Conservation (phyloP, 495 filamentous ascomycete genomes). For the Penicillium simplicissimum region DNA sequence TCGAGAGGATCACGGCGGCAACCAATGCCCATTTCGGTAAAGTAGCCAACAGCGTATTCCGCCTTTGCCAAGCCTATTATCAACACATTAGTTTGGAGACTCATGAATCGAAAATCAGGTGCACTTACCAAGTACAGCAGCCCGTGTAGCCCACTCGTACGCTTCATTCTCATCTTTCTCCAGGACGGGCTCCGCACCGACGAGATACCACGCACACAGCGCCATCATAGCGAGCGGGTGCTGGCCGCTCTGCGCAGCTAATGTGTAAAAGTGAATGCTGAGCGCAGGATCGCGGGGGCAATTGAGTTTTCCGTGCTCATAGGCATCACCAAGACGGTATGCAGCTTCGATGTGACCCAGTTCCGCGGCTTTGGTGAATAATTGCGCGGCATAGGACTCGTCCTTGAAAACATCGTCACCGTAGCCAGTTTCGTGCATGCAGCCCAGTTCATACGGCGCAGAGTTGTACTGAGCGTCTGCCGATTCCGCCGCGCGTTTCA, state of each 20-base stretch:
- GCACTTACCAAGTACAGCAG: slow-evolving; percentile 47
- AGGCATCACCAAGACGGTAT: slow-evolving; percentile 90
- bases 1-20: slow-evolving; percentile 90
- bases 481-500: slow-evolving; percentile 87
- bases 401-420: slow-evolving; percentile 93
- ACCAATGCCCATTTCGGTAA: slow-evolving; percentile 97
- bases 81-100: background rate
- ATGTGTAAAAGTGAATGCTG: slow-evolving; percentile 96
- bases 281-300: slow-evolving; percentile 91
- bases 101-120: background rate
- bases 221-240: slow-evolving; percentile 96
- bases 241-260: slow-evolving; percentile 80
- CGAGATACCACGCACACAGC: slow-evolving; percentile 97
- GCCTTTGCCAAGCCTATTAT: slow-evolving; percentile 80
- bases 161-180: slow-evolving; percentile 96
- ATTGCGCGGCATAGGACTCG: slow-evolving; percentile 83
- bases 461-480: slow-evolving; percentile 90
- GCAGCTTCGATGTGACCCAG: slow-evolving; percentile 84
- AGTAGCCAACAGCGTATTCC: slow-evolving; percentile 93
- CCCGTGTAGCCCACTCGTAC: slow-evolving; percentile 90
- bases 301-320: slow-evolving; percentile 85
- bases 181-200: slow-evolving; percentile 88
- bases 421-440: slow-evolving; percentile 84
- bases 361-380: slow-evolving; percentile 93
- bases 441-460: slow-evolving; percentile 86